These are phyloP conservation scores for Effrenium voratum DNA, from an alignment of 73 alveolate species.

Conservation along the genomic window DNA sequence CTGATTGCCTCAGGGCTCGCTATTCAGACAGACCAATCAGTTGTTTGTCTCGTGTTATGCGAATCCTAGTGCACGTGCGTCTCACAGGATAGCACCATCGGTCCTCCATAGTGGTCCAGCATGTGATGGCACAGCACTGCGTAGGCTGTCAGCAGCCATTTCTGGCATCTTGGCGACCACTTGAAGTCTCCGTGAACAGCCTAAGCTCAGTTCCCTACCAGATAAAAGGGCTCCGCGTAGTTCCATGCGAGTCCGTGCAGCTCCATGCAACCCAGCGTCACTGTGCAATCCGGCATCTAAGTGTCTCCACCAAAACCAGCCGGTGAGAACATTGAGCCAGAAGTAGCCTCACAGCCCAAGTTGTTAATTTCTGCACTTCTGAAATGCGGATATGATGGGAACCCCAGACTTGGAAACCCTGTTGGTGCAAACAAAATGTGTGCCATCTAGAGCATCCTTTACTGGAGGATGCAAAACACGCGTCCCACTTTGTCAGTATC, in stretches of 20 bases:
- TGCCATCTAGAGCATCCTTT: too few relatives aligned
- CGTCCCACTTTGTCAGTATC: too few relatives aligned
- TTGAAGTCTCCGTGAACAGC: conserved; percentile 77
- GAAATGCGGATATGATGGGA: too few relatives aligned
- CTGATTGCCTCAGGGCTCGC: not conserved
- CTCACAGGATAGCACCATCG: not conserved
- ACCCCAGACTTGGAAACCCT: too few relatives aligned
- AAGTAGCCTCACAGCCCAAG: conserved; percentile 19
- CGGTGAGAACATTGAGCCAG: conserved; percentile 42
- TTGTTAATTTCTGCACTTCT: too few relatives aligned
- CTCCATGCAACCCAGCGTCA: too few relatives aligned
- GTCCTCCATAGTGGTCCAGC: conserved; percentile 79
- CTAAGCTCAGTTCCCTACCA: too few relatives aligned
- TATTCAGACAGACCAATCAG: not conserved
- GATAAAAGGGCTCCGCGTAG: too few relatives aligned
- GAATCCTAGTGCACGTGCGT: not conserved
- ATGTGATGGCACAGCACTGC: conserved; percentile 80
- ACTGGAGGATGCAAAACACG: too few relatives aligned
- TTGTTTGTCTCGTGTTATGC: not conserved
- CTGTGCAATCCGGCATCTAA: conserved; percentile 82
- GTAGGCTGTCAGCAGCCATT: not conserved
- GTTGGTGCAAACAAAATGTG: too few relatives aligned
- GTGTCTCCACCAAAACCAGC: conserved; percentile 93
- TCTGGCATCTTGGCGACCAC: conserved; percentile 14
- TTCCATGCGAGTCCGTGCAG: too few relatives aligned